Evolutionary conservation across 306 rosid genomes (phyloP).

Genomic region (Biancaea sappan): DNA sequence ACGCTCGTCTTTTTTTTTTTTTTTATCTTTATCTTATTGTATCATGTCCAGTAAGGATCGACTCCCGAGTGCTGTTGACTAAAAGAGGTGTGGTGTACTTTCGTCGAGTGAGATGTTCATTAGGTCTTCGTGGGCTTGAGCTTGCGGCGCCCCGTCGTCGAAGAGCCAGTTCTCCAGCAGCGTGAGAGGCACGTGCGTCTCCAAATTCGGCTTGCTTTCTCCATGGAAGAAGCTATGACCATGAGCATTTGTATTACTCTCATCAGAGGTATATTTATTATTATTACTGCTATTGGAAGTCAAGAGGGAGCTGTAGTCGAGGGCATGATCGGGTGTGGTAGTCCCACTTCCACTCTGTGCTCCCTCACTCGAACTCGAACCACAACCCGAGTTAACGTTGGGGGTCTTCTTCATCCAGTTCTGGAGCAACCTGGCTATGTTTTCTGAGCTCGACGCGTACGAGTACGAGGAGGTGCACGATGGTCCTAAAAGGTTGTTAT

Average conservation of each 20-base stretch:
- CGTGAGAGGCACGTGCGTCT: conserved; percentile 59
- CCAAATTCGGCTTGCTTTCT: conserved; percentile 52
- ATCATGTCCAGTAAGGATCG: too few relatives aligned
- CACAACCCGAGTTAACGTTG: conserved; percentile 31
- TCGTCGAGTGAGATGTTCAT: conserved; percentile 61
- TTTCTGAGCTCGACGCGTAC: conserved; percentile 77
- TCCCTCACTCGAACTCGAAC: conserved; percentile 54
- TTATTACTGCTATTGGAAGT: conserved; percentile 29
- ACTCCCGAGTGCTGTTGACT: not conserved
- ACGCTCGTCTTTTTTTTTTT: too few relatives aligned
- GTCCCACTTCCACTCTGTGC: conserved; percentile 34
- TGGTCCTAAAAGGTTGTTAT: too few relatives aligned
- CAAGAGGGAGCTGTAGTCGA: conserved; percentile 46
- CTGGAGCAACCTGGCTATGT: conserved; percentile 69
- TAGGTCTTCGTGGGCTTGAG: conserved; percentile 56
- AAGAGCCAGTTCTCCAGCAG: conserved; percentile 84
- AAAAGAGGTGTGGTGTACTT: conserved; percentile 46
- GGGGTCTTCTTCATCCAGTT: conserved; percentile 72
- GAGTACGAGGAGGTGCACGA: conserved; percentile 19
- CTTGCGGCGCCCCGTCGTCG: conserved; percentile 58
- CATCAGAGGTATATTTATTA: conserved; percentile 6
- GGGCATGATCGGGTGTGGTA: conserved; percentile 39
- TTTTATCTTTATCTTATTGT: too few relatives aligned
- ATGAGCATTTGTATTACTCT: conserved; percentile 2
- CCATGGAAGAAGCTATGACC: conserved; percentile 39